Conservation (phyloP, 1,284 basidiomycete species). For the Puccinia coronata region DNA sequence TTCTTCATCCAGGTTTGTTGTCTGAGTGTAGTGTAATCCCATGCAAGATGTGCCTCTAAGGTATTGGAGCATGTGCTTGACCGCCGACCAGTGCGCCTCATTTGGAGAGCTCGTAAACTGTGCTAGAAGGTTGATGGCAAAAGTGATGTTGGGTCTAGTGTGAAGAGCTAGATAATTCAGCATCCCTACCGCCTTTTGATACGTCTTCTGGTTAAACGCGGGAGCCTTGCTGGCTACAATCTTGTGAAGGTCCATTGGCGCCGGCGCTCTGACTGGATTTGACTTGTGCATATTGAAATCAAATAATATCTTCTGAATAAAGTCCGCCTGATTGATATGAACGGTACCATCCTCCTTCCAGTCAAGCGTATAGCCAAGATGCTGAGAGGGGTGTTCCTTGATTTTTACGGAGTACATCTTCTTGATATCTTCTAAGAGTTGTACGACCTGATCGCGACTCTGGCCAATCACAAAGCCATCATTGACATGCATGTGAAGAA, state of each 20-base stretch:
- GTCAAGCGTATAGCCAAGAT: too few relatives aligned
- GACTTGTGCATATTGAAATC: too few relatives aligned
- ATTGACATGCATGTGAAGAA: not conserved
- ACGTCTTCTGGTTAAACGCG: too few relatives aligned
- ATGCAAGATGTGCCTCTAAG: not conserved
- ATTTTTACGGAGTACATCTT: not conserved
- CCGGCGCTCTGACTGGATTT: too few relatives aligned
- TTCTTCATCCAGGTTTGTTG: not conserved
- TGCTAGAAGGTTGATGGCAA: not conserved
- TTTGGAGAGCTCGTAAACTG: not conserved
- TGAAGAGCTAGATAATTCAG: too few relatives aligned
- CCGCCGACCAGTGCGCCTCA: too few relatives aligned
- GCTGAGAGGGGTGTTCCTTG: not conserved
- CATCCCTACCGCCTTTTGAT: too few relatives aligned
- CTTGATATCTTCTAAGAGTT: not conserved
- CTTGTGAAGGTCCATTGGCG: too few relatives aligned
- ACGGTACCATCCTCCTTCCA: not conserved
- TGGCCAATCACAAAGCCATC: not conserved
- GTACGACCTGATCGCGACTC: not conserved
- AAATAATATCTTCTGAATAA: too few relatives aligned
- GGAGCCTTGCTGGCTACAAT: too few relatives aligned
- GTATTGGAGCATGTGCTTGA: too few relatives aligned
- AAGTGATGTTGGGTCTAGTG: too few relatives aligned
- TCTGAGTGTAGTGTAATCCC: not conserved
- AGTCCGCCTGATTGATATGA: not conserved